These are phyloP conservation scores for Ophiostoma populinum DNA, from an alignment of 2,329 filamentous ascomycete species.

Conservation along the genomic window DNA sequence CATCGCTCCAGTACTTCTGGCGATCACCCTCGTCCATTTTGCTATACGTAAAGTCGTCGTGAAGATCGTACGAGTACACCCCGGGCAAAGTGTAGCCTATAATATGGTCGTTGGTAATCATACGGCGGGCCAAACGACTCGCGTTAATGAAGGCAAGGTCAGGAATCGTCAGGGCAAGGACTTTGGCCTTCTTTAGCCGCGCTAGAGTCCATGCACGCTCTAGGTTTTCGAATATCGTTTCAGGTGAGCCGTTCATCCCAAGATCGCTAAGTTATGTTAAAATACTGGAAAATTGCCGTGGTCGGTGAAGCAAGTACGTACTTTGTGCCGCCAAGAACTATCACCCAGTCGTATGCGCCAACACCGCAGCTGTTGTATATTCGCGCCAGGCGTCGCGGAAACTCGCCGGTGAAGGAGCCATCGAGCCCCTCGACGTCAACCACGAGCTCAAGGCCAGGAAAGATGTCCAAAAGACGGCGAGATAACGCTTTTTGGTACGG, in stretches of 20 bases:
- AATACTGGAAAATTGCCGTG: neutral
- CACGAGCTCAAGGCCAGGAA: constrained; percentile 18
- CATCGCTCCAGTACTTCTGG: constrained; percentile 40
- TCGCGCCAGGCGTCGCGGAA: constrained; percentile 12
- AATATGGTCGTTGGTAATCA: constrained; percentile 38
- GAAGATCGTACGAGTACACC: constrained; percentile 42
- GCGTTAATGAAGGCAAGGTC: constrained; percentile 30
- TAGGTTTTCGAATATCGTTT: constrained; percentile 31
- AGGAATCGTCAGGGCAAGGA: constrained; percentile 46
- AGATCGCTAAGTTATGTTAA: constrained; percentile 28
- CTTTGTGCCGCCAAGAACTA: constrained; percentile 49
- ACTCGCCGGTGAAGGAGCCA: constrained; percentile 14
- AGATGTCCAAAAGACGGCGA: constrained; percentile 25
- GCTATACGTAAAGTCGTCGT: constrained; percentile 35
- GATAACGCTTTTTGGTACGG: constrained; percentile 35
- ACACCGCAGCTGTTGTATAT: neutral
- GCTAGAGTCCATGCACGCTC: constrained; percentile 32
- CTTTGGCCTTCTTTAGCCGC: constrained; percentile 30
- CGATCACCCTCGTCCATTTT: constrained; percentile 27
- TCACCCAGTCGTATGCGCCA: constrained; percentile 38
- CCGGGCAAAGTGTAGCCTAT: constrained; percentile 27
- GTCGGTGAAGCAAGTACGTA: constrained; percentile 5
- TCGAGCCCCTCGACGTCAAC: constrained; percentile 15
- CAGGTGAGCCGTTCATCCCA: constrained; percentile 19
- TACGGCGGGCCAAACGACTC: constrained; percentile 17